A percentile compares a stretch with the other conserved stretches of the same genome.
Conservation (phyloP, 768 basidiomycete species). For the Pisolithus orientalis region DNA sequence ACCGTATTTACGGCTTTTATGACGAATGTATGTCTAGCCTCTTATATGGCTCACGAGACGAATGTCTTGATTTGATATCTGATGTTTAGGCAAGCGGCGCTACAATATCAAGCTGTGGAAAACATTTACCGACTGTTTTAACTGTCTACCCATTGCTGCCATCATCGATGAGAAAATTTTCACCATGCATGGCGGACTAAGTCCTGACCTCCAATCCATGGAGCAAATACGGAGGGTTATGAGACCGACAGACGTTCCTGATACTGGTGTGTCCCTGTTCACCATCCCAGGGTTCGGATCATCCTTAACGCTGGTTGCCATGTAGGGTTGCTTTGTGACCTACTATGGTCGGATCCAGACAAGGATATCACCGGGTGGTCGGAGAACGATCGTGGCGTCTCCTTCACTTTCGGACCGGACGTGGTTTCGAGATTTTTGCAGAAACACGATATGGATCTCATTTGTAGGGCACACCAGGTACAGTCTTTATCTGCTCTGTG, state of each 20-base stretch:
- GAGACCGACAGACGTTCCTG: conserved; percentile 98
- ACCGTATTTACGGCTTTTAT: conserved; percentile 99
- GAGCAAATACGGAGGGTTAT: conserved; percentile 99
- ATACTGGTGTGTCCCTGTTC: conserved; percentile 63
- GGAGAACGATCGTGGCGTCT: conserved; percentile 98
- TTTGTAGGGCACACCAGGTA: conserved; percentile 97
- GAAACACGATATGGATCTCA: conserved; percentile 99
- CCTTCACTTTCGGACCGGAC: conserved; percentile 97
- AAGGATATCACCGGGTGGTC: conserved; percentile 99
- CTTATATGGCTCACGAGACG: not conserved
- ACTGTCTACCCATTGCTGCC: conserved; percentile 97
- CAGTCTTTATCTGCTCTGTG: conserved; percentile 22
- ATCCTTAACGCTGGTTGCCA: conserved; percentile 4
- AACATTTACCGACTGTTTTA: conserved; percentile 99
- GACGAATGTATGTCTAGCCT: conserved; percentile 80
- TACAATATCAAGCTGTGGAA: conserved; percentile 99
- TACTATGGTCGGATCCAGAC: conserved; percentile 98
- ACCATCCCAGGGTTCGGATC: not conserved
- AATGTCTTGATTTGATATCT: conserved; percentile 8
- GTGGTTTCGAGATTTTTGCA: conserved; percentile 97
- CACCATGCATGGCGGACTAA: conserved; percentile 97
- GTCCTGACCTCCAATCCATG: conserved; percentile 97
- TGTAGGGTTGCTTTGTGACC: conserved; percentile 86
- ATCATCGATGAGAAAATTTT: conserved; percentile 99
- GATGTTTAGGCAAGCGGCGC: conserved; percentile 83